Evolutionary conservation across 768 basidiomycete genomes (phyloP), one percentile per base, ranked within the genome.

Genomic region (Pisolithus albus): DNA sequence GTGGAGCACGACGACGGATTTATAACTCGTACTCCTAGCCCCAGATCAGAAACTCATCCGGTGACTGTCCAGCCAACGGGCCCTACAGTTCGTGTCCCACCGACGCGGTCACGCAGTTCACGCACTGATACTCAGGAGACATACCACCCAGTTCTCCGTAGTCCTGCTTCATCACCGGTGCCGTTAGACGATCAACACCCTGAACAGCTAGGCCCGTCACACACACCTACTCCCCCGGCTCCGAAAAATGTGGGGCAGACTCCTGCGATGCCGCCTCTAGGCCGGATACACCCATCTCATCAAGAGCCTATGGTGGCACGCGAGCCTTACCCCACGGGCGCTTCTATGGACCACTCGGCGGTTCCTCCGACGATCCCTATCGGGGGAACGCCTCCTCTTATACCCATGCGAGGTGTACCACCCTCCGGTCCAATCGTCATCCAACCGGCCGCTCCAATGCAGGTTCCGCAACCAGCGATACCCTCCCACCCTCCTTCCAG

Each of bases 121-220:
- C 26, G 19, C 34, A 66, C 64, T 13, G 51, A 60, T 7, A 66
- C 63, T 9, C 63, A 67, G 21, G 54, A 50, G n/a, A 53, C 64
- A n/a, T 61, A 41, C 24, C 50, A 52, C 2, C 64, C 41, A 10
- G 21, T 23, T 23, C 30, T 1, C 34, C 57, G 57, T 49, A 61
- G 46, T 38, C 46, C 40, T n/a, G 10, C 53, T 1, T 59, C 52
- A n/a, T 13, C 66, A n/a, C 61, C 41, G 38, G n/a, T 26, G 19
- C 11, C 38, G 19, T 24, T 4, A 40, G 11, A 1, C 5, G 49
- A 47, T 2, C 58, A 41, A 16, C 32, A 55, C 15, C 15, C 54
- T 38, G 57, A 63, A 11, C 42, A 47, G 1, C 52, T 41, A 46
- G 58, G 55, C 21, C 21, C 21, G 1, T 23, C 21, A 2, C 50